These are phyloP conservation scores for Flueggea neowawraea DNA, from an alignment of 441 rosid species.

Conservation along the genomic window DNA sequence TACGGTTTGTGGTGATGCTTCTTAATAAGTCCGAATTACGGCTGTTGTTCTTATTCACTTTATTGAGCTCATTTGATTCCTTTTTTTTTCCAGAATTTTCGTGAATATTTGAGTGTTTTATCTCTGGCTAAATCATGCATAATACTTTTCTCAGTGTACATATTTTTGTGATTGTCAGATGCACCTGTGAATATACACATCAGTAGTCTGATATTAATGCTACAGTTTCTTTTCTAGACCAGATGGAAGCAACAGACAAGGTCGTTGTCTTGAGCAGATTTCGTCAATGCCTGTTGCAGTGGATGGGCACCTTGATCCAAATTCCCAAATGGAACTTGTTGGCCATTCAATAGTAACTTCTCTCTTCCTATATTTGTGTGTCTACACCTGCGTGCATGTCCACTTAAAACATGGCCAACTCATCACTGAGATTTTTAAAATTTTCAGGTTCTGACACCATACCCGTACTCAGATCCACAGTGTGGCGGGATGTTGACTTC, in stretches of 20 bases:
- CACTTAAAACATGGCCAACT: neutral
- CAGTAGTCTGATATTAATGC: no score
- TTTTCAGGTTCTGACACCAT: slow-evolving; percentile 55
- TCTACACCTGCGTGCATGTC: neutral
- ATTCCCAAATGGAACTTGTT: slow-evolving; percentile 56
- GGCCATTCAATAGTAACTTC: slow-evolving; percentile 60
- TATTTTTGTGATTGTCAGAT: no score
- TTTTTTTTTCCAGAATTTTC: no score
- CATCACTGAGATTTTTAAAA: neutral
- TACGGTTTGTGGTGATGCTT: no score
- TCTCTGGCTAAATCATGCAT: no score
- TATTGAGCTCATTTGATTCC: no score
- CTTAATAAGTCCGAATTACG: no score
- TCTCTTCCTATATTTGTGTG: slow-evolving; percentile 12
- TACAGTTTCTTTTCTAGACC: slow-evolving; percentile 19
- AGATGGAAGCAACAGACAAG: slow-evolving; percentile 42
- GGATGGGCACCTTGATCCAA: slow-evolving; percentile 35
- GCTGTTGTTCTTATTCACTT: no score
- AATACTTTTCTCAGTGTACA: no score
- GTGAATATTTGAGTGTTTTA: no score
- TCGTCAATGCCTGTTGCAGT: slow-evolving; percentile 19
- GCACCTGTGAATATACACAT: no score
- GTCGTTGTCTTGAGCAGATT: slow-evolving; percentile 23
- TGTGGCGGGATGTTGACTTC: slow-evolving; percentile 37
- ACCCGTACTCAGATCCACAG: slow-evolving; percentile 51